A percentile compares a stretch with the other conserved stretches of the same genome.
Evolutionary conservation across 1,139 yeast genomes (phyloP).

Genomic region (Saccharomycopsis crataegensis): DNA sequence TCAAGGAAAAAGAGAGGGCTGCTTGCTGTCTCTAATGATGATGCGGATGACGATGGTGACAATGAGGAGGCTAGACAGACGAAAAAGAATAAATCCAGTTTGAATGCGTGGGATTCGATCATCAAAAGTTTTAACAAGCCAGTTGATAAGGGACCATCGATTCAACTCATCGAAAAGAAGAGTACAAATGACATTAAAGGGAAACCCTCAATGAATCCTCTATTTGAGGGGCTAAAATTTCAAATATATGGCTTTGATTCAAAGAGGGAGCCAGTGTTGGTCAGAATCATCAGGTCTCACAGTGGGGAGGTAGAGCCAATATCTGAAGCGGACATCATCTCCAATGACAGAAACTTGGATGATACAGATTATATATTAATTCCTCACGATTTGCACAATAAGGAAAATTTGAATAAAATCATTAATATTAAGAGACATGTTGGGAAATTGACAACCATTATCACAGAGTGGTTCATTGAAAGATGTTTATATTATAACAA

Average conservation of each 20-base stretch:
- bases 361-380: constrained; percentile 2
- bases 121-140: constrained; percentile 7
- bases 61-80: constrained; percentile 12
- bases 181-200: neutral
- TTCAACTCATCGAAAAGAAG: neutral
- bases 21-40: neutral
- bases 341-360: neutral
- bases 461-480: constrained; percentile 86
- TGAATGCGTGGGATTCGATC: constrained; percentile 17
- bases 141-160: neutral
- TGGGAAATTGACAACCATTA: constrained; percentile 20
- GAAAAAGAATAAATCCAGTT: constrained; percentile 13
- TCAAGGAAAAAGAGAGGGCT: neutral
- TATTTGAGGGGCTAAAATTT: constrained; percentile 11
- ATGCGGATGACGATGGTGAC: constrained; percentile 3
- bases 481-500: constrained; percentile 58
- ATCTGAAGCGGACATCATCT: neutral
- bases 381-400: neutral
- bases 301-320: constrained; percentile 6
- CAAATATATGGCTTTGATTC: constrained; percentile 7
- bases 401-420: neutral
- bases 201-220: neutral
- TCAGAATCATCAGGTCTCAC: constrained; percentile 11
- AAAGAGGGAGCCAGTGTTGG: constrained; percentile 2
- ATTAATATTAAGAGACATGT: neutral